A percentile compares a stretch with the other conserved stretches of the same genome.
phyloP scores from a whole-genome alignment of 2,329 filamentous ascomycete species.

The Dryadomyces sulphureus region DNA sequence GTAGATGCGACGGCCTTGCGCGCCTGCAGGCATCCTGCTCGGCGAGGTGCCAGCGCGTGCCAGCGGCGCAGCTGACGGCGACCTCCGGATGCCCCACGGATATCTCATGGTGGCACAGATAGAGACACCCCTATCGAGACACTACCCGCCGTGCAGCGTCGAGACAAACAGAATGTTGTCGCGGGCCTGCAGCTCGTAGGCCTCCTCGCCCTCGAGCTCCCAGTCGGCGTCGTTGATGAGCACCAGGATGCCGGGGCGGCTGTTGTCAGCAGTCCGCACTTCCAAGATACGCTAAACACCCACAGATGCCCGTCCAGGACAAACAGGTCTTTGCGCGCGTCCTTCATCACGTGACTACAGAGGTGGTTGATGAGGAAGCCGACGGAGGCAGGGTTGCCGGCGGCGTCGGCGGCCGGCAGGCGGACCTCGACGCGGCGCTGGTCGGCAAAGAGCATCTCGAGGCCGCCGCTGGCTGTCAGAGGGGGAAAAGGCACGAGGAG shows the following conservation, averaged over 20 bases:
- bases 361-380: constrained; percentile 66
- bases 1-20: no score
- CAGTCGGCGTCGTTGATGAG: constrained; percentile 97
- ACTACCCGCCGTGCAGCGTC: constrained; percentile 84
- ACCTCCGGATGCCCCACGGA: no score
- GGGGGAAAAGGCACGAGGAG: neutral
- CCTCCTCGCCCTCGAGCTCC: constrained; percentile 91
- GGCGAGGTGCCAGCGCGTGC: no score
- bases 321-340: constrained; percentile 75
- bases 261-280: constrained; percentile 21
- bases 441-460: constrained; percentile 88
- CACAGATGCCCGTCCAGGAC: constrained; percentile 80
- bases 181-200: constrained; percentile 64
- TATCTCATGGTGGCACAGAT: no score
- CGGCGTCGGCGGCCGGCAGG: constrained; percentile 47
- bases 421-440: constrained; percentile 56
- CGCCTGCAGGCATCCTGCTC: no score
- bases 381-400: constrained; percentile 51
- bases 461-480: constrained; percentile 51
- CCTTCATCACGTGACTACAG: constrained; percentile 70
- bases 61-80: no score
- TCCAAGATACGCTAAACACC: constrained; percentile 21
- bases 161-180: constrained; percentile 95
- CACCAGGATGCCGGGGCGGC: constrained; percentile 87
- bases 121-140: no score